A percentile compares a stretch with the other conserved stretches of the same genome.
Evolutionary conservation across 768 basidiomycete genomes (phyloP).

Genomic region (Russula compacta): DNA sequence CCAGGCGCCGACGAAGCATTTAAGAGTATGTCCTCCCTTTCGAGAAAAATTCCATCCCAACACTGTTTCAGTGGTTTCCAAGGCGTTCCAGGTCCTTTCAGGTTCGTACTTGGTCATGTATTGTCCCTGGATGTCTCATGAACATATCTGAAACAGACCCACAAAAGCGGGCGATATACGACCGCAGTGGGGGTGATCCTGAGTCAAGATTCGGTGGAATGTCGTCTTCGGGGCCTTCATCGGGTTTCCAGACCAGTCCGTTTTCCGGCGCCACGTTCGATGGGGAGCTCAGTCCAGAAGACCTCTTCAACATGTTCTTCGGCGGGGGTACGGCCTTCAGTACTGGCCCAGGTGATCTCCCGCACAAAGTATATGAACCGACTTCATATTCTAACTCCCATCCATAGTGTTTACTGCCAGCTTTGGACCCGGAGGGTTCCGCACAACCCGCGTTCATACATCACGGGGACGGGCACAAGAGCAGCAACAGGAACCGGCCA

Average conservation of each 20-base stretch:
- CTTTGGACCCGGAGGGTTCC: slow-evolving; percentile 81
- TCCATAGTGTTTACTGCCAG: slow-evolving; percentile 58
- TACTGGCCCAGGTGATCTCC: slow-evolving; percentile 37
- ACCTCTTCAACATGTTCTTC: slow-evolving; percentile 98
- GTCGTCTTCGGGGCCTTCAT: slow-evolving; percentile 34
- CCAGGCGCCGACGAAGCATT: slow-evolving; percentile 99
- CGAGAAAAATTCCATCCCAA: slow-evolving; percentile 5
- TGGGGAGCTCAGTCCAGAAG: slow-evolving; percentile 88
- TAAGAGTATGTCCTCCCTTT: slow-evolving; percentile 57
- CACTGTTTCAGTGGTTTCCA: slow-evolving; percentile 73
- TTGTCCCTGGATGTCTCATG: neutral
- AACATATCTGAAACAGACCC: slow-evolving; percentile 41
- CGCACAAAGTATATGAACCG: slow-evolving; percentile 17
- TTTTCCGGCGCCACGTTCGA: slow-evolving; percentile 51
- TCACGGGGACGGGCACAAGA: slow-evolving; percentile 32
- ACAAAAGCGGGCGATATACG: slow-evolving; percentile 82
- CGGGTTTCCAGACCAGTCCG: slow-evolving; percentile 41
- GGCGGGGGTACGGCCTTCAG: slow-evolving; percentile 59
- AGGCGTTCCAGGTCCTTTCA: slow-evolving; percentile 92
- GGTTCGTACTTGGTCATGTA: slow-evolving; percentile 32
- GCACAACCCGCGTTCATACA: slow-evolving; percentile 46
- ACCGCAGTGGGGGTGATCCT: slow-evolving; percentile 80
- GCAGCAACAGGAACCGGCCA: slow-evolving; percentile 32
- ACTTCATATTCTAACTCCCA: slow-evolving; percentile 2
- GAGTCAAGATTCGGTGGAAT: slow-evolving; percentile 72